Percentiles rank a stretch among this genome's conserved stretches.
Conservation (phyloP, 1,284 basidiomycete genomes). For the Ceratobasidium theobromae region DNA sequence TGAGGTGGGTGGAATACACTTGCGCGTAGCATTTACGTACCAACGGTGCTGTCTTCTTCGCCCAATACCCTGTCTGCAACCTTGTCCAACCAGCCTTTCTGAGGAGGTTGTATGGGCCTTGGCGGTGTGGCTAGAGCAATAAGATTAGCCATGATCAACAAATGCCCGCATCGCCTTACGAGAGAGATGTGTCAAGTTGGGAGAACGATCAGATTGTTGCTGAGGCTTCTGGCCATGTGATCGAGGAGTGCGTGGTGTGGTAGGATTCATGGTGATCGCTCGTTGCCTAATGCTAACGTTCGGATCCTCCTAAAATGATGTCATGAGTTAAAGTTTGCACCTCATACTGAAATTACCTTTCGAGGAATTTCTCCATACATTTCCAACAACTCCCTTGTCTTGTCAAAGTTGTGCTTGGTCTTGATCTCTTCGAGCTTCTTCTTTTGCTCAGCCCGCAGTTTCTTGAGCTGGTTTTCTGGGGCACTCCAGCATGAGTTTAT, state of each 20-base stretch:
- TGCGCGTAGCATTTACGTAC: conserved; percentile 39
- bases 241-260: conserved; percentile 17
- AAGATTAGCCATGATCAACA: not conserved
- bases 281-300: conserved; percentile 12
- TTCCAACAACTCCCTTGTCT: conserved; percentile 86
- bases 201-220: conserved; percentile 3
- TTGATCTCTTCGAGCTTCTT: conserved; percentile 95
- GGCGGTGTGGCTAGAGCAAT: conserved; percentile 44
- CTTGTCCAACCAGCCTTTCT: conserved; percentile 86
- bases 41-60: conserved; percentile 66
- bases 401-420: conserved; percentile 94
- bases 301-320: conserved; percentile 7
- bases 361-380: conserved; percentile 54
- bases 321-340: conserved; percentile 1
- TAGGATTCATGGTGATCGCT: conserved; percentile 20
- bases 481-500: not conserved
- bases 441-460: conserved; percentile 76
- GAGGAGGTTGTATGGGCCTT: conserved; percentile 56
- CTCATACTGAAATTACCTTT: conserved; percentile 15
- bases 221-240: conserved; percentile 8
- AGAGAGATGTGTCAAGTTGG: conserved; percentile 9
- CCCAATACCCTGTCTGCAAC: conserved; percentile 84
- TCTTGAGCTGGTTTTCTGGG: conserved; percentile 76
- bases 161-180: conserved; percentile 5
- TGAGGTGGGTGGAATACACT: no score